Evolutionary conservation across 2,329 filamentous ascomycete species (phyloP), one percentile per base, ranked within the genome.

Genomic region (Pseudocercospora eumusae): DNA sequence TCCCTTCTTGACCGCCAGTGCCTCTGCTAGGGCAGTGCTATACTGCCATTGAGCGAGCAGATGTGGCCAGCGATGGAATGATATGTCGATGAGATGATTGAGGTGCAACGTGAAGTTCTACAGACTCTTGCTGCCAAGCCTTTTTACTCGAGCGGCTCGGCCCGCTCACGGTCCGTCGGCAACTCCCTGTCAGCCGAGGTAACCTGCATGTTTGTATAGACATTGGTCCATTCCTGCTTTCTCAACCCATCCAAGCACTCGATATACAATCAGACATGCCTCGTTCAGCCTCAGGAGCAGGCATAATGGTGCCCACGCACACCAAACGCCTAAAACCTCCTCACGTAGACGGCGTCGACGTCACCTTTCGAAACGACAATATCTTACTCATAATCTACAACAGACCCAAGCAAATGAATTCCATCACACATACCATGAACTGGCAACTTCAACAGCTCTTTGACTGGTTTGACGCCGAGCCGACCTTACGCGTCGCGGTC

Each of bases 321-420:
- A 50, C 47, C 9, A 50, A 50, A 7, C 47, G 81, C 2, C 60
- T 60, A 15, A 55, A 59, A 8, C 60, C 66, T 7, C 66, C 66
- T 2, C 49, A 55, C 11, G 64, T 64, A 42, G 62, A 65, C 21
- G 66, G 62, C 62, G 62, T 66, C 13, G 40, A 50, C 5, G 75
- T 83, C 62, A 74, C 75, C 36, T 81, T 79, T 61, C 82, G 82
- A 0, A 75, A 75, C 18, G 75, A 77, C 2, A 72, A 78, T 62
- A 77, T 83, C 55, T 75, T 84, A 8, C 78, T 83, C 52, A 78
- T 84, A 20, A 82, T 80, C 49, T 82, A 83, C 62, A 80, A 82
- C 61, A 77, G 80, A 21, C 75, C 79, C 45, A 73, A 73, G 50
- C 74, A 76, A 58, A 78, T 82, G 76, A 83, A 84, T 67, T 77